Base-by-base conservation (phyloP, 2,329 filamentous ascomycete species). In the Claviceps sp. region DNA sequence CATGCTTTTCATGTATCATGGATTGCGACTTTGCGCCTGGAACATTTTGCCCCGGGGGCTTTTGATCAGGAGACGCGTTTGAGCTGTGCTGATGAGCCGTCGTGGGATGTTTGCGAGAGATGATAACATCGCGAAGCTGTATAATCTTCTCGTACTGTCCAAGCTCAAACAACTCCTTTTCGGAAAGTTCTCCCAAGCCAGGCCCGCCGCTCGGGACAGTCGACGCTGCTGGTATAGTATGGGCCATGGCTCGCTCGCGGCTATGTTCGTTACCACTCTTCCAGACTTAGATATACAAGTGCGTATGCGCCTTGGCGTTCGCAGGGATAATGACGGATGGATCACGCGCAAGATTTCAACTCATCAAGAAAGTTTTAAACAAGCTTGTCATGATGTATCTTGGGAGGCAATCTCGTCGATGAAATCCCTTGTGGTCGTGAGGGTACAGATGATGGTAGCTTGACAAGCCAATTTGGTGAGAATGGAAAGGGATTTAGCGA, bases 81-180 rank as follows among this genome's bases (percentile, higher is more conserved):
- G 72, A 59, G 62, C 72, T 70, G 52, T 69, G 60, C 54, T 76
- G 73, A 37, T 75, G 64, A 64, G 80, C 82, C 67, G 84, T 76
- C 60, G 71, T 75, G 48, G 79, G 76, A 62, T 90, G 85, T 60
- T 77, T 81, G 63, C 90, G 89, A 66, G 87, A 80, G 64, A 93
- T 74, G 60, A 97, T 78, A 59, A 82, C 76, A 72, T 95, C 86
- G 68, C 83, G 84, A 67, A 97, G 82, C 59, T 76, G 79, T 63
- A 95, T 67, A 62, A 97, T 86, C 70, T 84, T 88, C 63, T 85
- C 79, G 72, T 89, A 93, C 68, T 90, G 81, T 50, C 74, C 68
- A 48, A 84, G 69, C 62, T 84, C 79, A 61, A 76, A 71, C 54
- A 74, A 64, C 58, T 79, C 75, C 55, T 75, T 72, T 55, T 73